Base-by-base conservation (phyloP, 371 early-diverging fungal species). In the Batkoa obscura region DNA sequence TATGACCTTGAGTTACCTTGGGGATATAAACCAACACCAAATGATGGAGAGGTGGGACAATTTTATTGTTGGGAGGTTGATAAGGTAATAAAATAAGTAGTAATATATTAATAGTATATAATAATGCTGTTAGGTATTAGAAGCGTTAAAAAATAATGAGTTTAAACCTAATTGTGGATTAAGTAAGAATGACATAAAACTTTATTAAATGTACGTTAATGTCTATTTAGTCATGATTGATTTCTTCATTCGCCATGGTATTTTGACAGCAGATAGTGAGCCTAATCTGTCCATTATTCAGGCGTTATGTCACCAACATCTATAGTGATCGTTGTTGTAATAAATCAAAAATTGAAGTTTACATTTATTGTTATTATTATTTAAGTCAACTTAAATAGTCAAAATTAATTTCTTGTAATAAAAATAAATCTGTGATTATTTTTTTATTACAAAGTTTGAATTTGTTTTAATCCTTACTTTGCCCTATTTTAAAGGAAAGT, bases 131-230 rank as follows among this genome's bases (percentile, higher is more conserved):
- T 45, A 73, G 71, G 69, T 79, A 13, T 66, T 67, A 51, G 60
- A 72, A 10, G 66, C 71, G 0, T 64, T 93, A 37, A 58, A 71
- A 2, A 61, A 48, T 0, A 78, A 75, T 12, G 76, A 82, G 66
- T 94, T 92, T 74, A 94, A 88, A 66, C 85, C 87, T 0, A 91
- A 94, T 62, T 83, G 91, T 56, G 90, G 82, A 0, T 57, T 85
- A 23, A 71, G 70, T 67, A 64, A 60, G 60, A 55, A 38, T n/a
- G 2, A 43, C 5, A 41, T 41, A 46, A 3, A 38, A n/a, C 31
- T 46, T 12, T 36, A 8, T 50, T 13, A 30, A 35, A 37, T 84
- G 81, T 55, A 70, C 10, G 6, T 15, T 38, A 33, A 33, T 57
- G 38, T 17, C 5, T 41, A 41, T 23, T n/a, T 58, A 64, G 84